These are phyloP conservation scores for Fusarium chuoi DNA, from an alignment of 2,329 filamentous ascomycete genomes.

Conservation along the genomic window DNA sequence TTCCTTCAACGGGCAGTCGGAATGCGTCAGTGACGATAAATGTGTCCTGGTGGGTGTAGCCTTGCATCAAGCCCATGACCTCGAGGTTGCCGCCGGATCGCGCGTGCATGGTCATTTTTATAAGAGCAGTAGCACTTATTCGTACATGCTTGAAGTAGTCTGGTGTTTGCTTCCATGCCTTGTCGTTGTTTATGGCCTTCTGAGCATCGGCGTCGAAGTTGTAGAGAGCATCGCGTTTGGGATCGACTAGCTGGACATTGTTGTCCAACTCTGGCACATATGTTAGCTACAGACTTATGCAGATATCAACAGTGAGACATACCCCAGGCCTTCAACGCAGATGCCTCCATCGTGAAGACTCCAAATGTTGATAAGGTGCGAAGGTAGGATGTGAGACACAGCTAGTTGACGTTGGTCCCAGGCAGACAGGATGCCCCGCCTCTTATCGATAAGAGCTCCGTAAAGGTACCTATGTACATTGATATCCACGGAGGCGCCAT, in stretches of 20 bases:
- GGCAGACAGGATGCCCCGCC: constrained; percentile 41
- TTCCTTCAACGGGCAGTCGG: constrained; percentile 93
- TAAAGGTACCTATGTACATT: background rate
- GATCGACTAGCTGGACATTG: constrained; percentile 83
- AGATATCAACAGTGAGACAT: background rate
- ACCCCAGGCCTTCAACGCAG: constrained; percentile 49
- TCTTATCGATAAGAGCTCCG: constrained; percentile 45
- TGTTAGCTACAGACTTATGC: constrained; percentile 13
- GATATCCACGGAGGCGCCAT: background rate
- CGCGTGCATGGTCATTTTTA: constrained; percentile 99
- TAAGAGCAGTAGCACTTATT: constrained; percentile 90
- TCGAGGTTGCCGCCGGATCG: constrained; percentile 93
- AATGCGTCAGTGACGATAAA: constrained; percentile 96
- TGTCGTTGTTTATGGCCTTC: constrained; percentile 69
- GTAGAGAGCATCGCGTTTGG: constrained; percentile 91
- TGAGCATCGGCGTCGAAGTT: constrained; percentile 77
- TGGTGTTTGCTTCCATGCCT: constrained; percentile 82
- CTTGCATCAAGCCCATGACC: constrained; percentile 98
- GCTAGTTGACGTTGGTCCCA: constrained; percentile 27
- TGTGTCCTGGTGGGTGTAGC: constrained; percentile 84
- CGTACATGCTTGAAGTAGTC: constrained; percentile 93
- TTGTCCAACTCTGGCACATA: constrained; percentile 81
- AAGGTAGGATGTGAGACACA: constrained; percentile 21
- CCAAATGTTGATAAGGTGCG: constrained; percentile 9
- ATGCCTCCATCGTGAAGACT: constrained; percentile 44